A percentile compares a stretch with the other conserved stretches of the same genome.
Evolutionary conservation across 202 grass and related monocot genomes (phyloP).

Genomic region (Dendrocalamus latiflorus): DNA sequence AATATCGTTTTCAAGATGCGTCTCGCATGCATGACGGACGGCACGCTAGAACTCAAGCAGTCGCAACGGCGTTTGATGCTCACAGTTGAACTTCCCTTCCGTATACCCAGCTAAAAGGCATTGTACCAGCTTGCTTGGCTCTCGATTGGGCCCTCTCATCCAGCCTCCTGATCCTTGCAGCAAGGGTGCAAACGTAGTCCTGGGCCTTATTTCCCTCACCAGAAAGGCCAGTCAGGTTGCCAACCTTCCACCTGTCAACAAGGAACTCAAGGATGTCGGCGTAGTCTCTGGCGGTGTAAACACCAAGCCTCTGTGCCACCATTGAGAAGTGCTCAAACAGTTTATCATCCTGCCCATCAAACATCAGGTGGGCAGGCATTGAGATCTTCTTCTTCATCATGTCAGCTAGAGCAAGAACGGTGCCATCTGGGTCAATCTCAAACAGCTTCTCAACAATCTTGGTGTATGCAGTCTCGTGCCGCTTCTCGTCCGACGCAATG

Average conservation of each 20-base stretch:
- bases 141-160: conserved; percentile 80
- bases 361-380: conserved; percentile 97
- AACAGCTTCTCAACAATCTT: conserved; percentile 96
- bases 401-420: conserved; percentile 69
- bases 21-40: conserved; percentile 16
- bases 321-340: conserved; percentile 88
- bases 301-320: conserved; percentile 76
- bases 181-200: conserved; percentile 84
- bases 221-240: conserved; percentile 56
- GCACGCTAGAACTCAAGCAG: conserved; percentile 16
- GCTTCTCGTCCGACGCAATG: conserved; percentile 92
- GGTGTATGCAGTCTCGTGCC: conserved; percentile 89
- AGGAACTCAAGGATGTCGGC: conserved; percentile 96
- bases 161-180: conserved; percentile 68
- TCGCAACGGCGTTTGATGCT: background rate
- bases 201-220: conserved; percentile 72
- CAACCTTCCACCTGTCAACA: conserved; percentile 81
- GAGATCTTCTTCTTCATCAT: conserved; percentile 99
- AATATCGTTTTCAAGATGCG: conserved; percentile 7
- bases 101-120: conserved; percentile 88
- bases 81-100: conserved; percentile 77
- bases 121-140: conserved; percentile 45
- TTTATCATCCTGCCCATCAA: conserved; percentile 72
- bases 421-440: conserved; percentile 82
- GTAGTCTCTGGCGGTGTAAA: conserved; percentile 92